Base-by-base conservation (phyloP, 306 rosid genomes). In the Calophaca sinica region DNA sequence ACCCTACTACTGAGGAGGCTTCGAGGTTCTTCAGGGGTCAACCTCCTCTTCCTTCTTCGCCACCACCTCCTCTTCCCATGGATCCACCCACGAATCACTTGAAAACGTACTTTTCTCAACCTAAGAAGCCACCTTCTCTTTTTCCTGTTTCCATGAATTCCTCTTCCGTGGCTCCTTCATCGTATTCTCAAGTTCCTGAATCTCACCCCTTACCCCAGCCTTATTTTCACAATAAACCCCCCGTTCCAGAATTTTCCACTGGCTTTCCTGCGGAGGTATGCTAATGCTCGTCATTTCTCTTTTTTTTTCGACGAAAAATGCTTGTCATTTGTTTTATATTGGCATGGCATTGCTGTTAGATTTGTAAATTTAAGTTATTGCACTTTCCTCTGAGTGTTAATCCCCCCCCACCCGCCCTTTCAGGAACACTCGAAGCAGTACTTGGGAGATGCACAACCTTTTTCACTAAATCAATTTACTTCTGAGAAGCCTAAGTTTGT, bases 41-140 rank as follows among this genome's bases (percentile, higher is more conserved):
- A 69, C 93, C 97, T 80, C 93, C 96, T 57, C 88, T 89, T 71
- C 97, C 97, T 57, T 68, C 86, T 51, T 81, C 97, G 20, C 88
- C 97, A 5, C 97, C 94, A 0, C 96, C 98, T 4, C 93, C 94
- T 59, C 88, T 87, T 70, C 96, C 96, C 0, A n/a, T 68, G 46
- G 96, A 89, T 11, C 85, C 86, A 0, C 84, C 81, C 5, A 59
- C 73, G 32, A 87, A 54, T 29, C 67, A 75, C 44, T 48, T 64
- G 12, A 80, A 72, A 52, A 46, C 80, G 2, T 81, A 79, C 79
- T 71, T 73, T 80, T 88, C 90, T 33, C 88, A 79, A 26, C 82
- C 84, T 10, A 81, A 74, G 55, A 69, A 68, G 59, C 61, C 87
- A 0, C 41, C 89, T 67, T 89, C 88, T 9, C 82, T 91, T 63